Conservation (phyloP, 2,329 filamentous ascomycete species). For the Pezicula carpinea region DNA sequence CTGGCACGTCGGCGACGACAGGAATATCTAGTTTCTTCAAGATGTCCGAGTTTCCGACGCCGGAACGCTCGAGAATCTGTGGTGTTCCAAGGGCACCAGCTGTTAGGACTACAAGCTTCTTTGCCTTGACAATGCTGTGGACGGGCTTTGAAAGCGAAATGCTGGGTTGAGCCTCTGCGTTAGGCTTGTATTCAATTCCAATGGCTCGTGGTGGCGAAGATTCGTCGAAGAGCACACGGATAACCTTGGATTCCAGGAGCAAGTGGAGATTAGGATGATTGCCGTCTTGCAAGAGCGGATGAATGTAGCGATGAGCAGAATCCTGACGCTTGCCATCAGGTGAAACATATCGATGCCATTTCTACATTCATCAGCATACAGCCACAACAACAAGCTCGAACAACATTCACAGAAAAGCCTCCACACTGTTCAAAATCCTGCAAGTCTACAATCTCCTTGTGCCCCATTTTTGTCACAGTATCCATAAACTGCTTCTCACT, state of each 20-base stretch:
- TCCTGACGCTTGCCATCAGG: conserved; percentile 53
- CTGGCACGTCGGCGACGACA: conserved; percentile 41
- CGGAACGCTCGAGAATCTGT: conserved; percentile 56
- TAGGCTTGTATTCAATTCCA: conserved; percentile 55
- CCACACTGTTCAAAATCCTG: conserved; percentile 42
- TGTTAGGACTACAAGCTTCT: conserved; percentile 48
- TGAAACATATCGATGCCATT: conserved; percentile 44
- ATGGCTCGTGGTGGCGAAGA: conserved; percentile 43
- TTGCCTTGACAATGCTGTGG: conserved; percentile 39
- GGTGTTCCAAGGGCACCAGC: conserved; percentile 31
- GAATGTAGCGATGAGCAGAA: conserved; percentile 49
- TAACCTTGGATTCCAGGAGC: conserved; percentile 51
- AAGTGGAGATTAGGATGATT: conserved; percentile 55
- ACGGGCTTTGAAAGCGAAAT: conserved; percentile 24
- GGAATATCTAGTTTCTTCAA: conserved; percentile 43
- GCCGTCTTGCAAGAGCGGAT: conserved; percentile 43
- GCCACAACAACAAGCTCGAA: neutral
- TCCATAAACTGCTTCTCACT: conserved; percentile 46
- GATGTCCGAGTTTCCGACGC: conserved; percentile 48
- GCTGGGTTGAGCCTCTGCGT: conserved; percentile 35
- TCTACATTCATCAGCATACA: conserved; percentile 24
- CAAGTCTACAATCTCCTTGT: conserved; percentile 47
- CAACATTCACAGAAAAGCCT: conserved; percentile 25
- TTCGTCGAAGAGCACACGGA: conserved; percentile 48
- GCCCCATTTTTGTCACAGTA: conserved; percentile 42